A percentile compares a stretch with the other conserved stretches of the same genome.
Conservation (phyloP, 1,284 basidiomycete genomes). For the Rhizopogon hawkerae region DNA sequence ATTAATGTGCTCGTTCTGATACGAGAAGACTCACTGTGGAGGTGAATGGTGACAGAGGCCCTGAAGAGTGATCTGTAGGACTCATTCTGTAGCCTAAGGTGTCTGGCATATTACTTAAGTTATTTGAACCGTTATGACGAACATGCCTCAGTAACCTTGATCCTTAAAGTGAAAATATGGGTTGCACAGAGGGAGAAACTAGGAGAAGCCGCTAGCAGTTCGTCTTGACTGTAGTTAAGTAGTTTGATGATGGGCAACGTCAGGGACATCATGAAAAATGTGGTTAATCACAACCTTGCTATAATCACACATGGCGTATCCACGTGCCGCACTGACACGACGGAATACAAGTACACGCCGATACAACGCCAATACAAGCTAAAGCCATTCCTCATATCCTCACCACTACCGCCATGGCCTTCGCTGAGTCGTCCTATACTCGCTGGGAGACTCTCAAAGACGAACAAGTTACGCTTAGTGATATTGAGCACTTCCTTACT, state of each 20-base stretch:
- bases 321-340: background rate
- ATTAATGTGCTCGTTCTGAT: too few species aligned
- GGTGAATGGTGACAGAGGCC: background rate
- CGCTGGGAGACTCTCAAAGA: constrained; percentile 53
- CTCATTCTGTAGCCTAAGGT: background rate
- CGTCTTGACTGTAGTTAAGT: too few species aligned
- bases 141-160: background rate
- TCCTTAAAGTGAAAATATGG: too few species aligned
- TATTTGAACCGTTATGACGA: background rate
- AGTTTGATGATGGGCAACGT: too few species aligned
- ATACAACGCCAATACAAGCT: too few species aligned
- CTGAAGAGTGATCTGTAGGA: background rate
- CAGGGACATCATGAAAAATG: too few species aligned
- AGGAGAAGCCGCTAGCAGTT: too few species aligned
- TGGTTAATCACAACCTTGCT: background rate
- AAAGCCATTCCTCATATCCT: background rate
- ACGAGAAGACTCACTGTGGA: background rate
- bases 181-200: too few species aligned
- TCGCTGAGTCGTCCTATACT: constrained; percentile 32
- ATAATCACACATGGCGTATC: background rate
- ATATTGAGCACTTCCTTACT: constrained; percentile 42
- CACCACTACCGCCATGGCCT: constrained; percentile 17
- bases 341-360: too few species aligned
- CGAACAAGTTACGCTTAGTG: constrained; percentile 43
- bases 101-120: too few species aligned